phyloP scores from a whole-genome alignment of 768 basidiomycete genomes.

The Cubamyces sp. region DNA sequence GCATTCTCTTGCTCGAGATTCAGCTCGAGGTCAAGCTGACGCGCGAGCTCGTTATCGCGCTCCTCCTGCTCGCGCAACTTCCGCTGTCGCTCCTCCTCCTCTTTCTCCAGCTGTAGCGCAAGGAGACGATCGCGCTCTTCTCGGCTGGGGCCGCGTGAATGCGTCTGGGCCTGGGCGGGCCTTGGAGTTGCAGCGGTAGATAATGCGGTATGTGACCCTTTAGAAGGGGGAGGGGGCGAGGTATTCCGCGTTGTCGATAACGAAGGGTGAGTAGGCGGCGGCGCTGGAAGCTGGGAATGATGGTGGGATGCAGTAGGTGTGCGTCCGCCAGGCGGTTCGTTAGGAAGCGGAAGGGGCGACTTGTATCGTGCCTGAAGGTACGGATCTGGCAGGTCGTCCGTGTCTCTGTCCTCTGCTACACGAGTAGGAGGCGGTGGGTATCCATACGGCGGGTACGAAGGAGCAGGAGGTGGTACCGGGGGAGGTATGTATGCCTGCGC shows the following conservation, averaged over 20 bases:
- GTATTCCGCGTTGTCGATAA: neutral
- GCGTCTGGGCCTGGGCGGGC: neutral
- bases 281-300: neutral
- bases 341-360: conserved; percentile 57
- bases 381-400: conserved; percentile 43
- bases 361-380: conserved; percentile 53
- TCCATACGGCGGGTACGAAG: neutral
- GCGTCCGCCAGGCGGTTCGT: conserved; percentile 36
- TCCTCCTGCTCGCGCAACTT: conserved; percentile 43
- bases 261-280: neutral
- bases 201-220: neutral
- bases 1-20: conserved; percentile 38
- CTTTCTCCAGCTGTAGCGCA: conserved; percentile 30
- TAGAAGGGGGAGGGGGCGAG: conserved; percentile 1
- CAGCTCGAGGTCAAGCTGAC: conserved; percentile 58
- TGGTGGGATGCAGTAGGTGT: conserved; percentile 21
- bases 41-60: conserved; percentile 48
- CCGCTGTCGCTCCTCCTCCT: conserved; percentile 51
- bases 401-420: neutral
- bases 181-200: neutral
- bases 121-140: conserved; percentile 26
- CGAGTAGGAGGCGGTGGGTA: conserved; percentile 24
- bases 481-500: conserved; percentile 7
- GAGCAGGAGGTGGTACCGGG: neutral
- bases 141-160: neutral